These are phyloP conservation scores for Flaveria linearis DNA, from an alignment of 129 eudicot genomes.

Conservation along the genomic window DNA sequence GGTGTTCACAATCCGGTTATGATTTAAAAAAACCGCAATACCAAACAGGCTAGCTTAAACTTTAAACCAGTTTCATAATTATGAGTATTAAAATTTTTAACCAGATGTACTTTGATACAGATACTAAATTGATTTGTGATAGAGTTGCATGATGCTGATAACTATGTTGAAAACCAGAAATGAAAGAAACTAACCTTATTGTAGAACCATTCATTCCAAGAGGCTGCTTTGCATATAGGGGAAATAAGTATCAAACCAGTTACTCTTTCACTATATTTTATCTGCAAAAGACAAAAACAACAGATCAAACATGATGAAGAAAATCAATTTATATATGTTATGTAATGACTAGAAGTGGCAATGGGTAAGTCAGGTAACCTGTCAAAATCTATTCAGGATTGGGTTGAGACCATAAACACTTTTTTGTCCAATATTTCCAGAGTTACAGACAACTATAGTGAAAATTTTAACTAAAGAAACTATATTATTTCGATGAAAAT, in stretches of 20 bases:
- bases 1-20: neutral
- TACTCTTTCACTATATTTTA: conserved; percentile 79
- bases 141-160: neutral
- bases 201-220: conserved; percentile 94
- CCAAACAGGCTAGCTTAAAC: too few relatives aligned
- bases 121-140: neutral
- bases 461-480: neutral
- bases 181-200: conserved; percentile 59
- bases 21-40: too few relatives aligned
- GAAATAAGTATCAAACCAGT: conserved; percentile 90
- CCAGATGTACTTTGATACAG: neutral
- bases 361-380: neutral
- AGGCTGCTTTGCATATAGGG: conserved; percentile 85
- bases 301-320: conserved; percentile 18
- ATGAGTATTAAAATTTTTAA: too few relatives aligned
- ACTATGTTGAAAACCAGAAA: neutral
- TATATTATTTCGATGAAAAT: neutral
- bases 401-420: neutral
- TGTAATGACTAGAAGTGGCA: neutral
- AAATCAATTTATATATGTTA: neutral
- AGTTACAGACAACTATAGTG: neutral
- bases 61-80: too few relatives aligned
- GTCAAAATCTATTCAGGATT: neutral
- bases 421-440: neutral
- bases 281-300: conserved; percentile 42